Percentiles rank a stretch among this genome's conserved stretches.
phyloP scores from a whole-genome alignment of 305 asterid genomes.

The Rubia tinctorum region DNA sequence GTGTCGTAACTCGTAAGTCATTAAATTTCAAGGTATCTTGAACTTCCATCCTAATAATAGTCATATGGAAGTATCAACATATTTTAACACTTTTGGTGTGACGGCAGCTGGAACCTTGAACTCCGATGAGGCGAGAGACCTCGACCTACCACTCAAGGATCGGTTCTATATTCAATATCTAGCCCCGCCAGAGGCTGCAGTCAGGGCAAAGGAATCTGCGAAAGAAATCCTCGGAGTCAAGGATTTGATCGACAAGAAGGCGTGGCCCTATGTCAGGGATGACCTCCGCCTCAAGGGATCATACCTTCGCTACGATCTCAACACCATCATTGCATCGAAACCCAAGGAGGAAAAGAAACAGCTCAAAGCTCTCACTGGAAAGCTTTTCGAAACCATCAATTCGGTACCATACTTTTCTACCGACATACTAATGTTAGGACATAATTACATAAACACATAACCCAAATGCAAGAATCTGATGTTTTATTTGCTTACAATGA shows the following conservation, averaged over 20 bases:
- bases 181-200: conserved; percentile 70
- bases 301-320: conserved; percentile 84
- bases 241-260: conserved; percentile 63
- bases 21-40: not conserved
- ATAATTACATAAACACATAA: not conserved
- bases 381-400: conserved; percentile 60
- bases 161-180: conserved; percentile 77
- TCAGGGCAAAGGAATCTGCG: conserved; percentile 79
- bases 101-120: conserved; percentile 78
- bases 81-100: not conserved
- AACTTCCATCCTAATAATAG: too few relatives aligned
- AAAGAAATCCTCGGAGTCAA: conserved; percentile 69
- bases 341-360: conserved; percentile 63
- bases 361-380: conserved; percentile 57
- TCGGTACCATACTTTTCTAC: conserved; percentile 25
- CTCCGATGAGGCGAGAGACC: conserved; percentile 82
- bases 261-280: conserved; percentile 87
- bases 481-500: conserved; percentile 10
- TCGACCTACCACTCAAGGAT: conserved; percentile 50
- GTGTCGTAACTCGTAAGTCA: too few relatives aligned
- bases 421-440: not conserved
- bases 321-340: conserved; percentile 73
- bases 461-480: not conserved
- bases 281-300: conserved; percentile 72
- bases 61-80: not conserved